These are phyloP conservation scores for Perilla frutescens DNA, from an alignment of 257 asterid species.

Conservation along the genomic window DNA sequence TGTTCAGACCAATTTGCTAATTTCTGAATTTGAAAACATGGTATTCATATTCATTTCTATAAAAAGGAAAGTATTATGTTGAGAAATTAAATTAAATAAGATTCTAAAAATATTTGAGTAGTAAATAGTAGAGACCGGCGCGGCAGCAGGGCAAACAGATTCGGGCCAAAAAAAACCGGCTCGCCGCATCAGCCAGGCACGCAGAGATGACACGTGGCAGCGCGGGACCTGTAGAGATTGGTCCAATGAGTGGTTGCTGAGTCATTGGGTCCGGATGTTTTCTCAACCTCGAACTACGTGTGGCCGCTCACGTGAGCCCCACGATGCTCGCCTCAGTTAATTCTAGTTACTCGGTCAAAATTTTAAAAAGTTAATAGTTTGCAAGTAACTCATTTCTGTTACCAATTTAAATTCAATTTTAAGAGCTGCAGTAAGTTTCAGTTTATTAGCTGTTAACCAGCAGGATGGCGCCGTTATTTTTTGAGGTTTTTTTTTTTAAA, in stretches of 20 bases:
- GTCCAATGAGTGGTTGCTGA: constrained; percentile 68
- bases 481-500: not conserved
- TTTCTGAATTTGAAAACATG: constrained; percentile 12
- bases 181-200: constrained; percentile 38
- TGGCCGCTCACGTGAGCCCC: constrained; percentile 84
- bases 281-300: constrained; percentile 64
- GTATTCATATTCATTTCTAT: not conserved
- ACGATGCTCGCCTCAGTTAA: constrained; percentile 45
- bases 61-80: not conserved
- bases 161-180: constrained; percentile 44
- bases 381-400: constrained; percentile 44
- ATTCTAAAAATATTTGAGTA: constrained; percentile 43
- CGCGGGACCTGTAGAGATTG: constrained; percentile 49
- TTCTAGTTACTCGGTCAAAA: constrained; percentile 48
- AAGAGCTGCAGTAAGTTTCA: not conserved
- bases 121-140: not conserved
- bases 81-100: constrained; percentile 19
- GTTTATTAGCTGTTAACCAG: constrained; percentile 34
- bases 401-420: constrained; percentile 38
- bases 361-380: constrained; percentile 21
- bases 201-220: constrained; percentile 42
- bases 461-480: constrained; percentile 1
- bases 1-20: constrained; percentile 17
- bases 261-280: constrained; percentile 38
- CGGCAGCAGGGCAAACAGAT: constrained; percentile 39